phyloP scores from a whole-genome alignment of 1,284 basidiomycete species.

The Melampsora americana region DNA sequence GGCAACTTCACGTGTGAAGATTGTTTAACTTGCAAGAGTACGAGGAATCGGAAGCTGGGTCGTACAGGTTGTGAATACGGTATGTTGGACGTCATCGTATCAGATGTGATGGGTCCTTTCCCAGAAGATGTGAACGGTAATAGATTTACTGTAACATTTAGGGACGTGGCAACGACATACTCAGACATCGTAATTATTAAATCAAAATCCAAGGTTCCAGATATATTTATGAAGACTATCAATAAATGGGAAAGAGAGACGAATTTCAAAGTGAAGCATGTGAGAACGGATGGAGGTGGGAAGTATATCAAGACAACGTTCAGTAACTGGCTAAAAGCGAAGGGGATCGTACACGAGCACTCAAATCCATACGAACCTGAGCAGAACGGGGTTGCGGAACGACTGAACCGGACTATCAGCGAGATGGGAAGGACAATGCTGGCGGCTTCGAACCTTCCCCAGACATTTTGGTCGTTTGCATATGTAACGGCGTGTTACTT shows the following conservation, averaged over 20 bases:
- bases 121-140: no score
- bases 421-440: not conserved
- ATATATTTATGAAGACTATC: not conserved
- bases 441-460: no score
- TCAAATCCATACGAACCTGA: not conserved
- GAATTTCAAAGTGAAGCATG: not conserved
- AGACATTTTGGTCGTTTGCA: no score
- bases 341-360: not conserved
- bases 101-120: no score
- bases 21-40: constrained; percentile 15
- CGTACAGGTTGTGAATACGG: not conserved
- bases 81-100: no score
- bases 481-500: no score
- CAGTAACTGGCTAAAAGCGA: not conserved
- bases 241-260: not conserved
- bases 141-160: no score
- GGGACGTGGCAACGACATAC: constrained; percentile 20
- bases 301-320: no score
- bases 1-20: constrained; percentile 26
- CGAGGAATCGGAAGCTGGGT: not conserved
- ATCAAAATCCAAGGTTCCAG: not conserved
- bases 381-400: not conserved
- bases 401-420: not conserved
- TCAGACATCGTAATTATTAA: not conserved
- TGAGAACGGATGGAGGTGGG: not conserved